These are phyloP conservation scores for Colletotrichum plurivorum DNA, from an alignment of 2,329 filamentous ascomycete species.

Conservation along the genomic window DNA sequence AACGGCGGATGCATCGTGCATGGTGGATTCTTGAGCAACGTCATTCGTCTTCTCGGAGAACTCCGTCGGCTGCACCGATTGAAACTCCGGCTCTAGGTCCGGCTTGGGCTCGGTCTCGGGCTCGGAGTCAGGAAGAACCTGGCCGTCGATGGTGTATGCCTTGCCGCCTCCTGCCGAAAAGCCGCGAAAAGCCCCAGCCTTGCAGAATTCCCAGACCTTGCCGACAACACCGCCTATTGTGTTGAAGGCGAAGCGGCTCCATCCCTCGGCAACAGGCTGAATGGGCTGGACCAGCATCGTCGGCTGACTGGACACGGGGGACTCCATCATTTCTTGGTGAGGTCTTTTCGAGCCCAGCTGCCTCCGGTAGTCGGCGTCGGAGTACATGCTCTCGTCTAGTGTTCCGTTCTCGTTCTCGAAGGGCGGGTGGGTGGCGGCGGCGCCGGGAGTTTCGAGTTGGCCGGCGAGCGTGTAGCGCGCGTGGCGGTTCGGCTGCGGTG, in stretches of 20 bases:
- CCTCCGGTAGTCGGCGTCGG: constrained; percentile 69
- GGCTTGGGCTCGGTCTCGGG: not conserved
- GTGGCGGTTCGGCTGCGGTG: constrained; percentile 30
- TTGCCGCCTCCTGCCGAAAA: constrained; percentile 89
- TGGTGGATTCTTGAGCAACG: constrained; percentile 1
- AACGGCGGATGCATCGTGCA: constrained; percentile 1
- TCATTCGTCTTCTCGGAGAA: not conserved
- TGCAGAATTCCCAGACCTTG: constrained; percentile 90
- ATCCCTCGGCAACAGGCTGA: constrained; percentile 56
- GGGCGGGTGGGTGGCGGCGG: constrained; percentile 44
- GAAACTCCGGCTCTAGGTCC: not conserved
- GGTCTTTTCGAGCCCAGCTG: constrained; percentile 64
- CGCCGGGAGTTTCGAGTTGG: constrained; percentile 65
- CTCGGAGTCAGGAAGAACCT: constrained; percentile 7
- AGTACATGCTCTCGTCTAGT: constrained; percentile 69
- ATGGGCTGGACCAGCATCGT: constrained; percentile 51
- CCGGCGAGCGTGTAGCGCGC: constrained; percentile 66
- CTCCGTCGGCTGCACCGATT: not conserved
- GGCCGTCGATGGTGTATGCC: constrained; percentile 70
- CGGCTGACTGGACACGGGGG: constrained; percentile 47
- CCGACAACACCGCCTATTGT: constrained; percentile 78
- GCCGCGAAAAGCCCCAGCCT: constrained; percentile 79
- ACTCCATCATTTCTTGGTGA: constrained; percentile 53
- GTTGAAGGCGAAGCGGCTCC: constrained; percentile 72
- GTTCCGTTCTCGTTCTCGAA: constrained; percentile 50